Base-by-base conservation (phyloP, 257 asterid species). In the Penstemon newberryi region DNA sequence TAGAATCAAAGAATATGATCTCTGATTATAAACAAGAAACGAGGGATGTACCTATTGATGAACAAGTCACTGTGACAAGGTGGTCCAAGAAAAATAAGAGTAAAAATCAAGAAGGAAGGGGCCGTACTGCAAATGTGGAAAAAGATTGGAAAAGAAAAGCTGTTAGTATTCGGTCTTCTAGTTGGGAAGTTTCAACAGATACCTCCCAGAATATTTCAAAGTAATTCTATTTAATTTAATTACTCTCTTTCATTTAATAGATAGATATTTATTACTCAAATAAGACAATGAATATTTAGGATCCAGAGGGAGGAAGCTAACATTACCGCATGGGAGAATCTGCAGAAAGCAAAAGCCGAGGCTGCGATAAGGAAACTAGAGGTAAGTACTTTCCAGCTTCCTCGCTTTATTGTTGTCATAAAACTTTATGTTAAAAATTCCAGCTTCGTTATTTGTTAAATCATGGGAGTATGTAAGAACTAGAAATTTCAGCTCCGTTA, bases 321-420 rank as follows among this genome's bases (percentile, higher is more conserved):
- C 68, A 86, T 88, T 62, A 64, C 85, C 10, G 93, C 93, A 13
- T 88, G 96, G 96, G 96, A 88, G 82, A 86, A 86, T 73, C 80
- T 88, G 75, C 96, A 88, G 78, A 88, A 86, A 75, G 96, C 96
- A 50, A 88, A 86, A 84, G 96, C 96, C 9, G 96, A 88, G 76
- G 85, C 96, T 70, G 87, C 91, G 38, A 79, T 88, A 60, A 78
- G 87, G 72, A 88, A 88, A 77, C 80, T 88, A 42, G 96, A 88
- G 93, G 96, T 88, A 78, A 25, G 41, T 25, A 25, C 33, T 43
- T 54, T 55, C 63, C 56, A 1, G 2, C 33, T 25, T 25, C 54
- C 66, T 44, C 60, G 49, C 62, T 33, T 55, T 25, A 25, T 25
- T 25, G 33, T 25, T 25, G 33, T 25, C 33, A 2, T 25, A 25